Percentiles rank a stretch among this genome's conserved stretches.
Evolutionary conservation across 2,329 filamentous ascomycete genomes (phyloP).

Genomic region (Colletotrichum australisinense): DNA sequence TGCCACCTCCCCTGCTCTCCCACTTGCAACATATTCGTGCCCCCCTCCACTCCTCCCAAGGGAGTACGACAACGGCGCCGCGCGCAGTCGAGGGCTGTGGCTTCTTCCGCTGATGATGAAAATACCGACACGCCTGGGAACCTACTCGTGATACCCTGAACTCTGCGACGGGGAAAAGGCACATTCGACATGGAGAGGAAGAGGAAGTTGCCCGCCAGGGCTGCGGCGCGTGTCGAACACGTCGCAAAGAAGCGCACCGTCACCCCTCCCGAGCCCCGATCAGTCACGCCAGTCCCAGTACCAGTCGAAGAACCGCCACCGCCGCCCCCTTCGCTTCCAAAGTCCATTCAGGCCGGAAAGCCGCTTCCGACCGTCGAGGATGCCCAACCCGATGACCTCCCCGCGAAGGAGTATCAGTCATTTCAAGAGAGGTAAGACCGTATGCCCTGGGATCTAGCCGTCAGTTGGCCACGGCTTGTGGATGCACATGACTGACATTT

Average conservation of each 20-base stretch:
- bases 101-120: constrained; percentile 30
- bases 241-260: constrained; percentile 69
- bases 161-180: constrained; percentile 23
- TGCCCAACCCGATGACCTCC: constrained; percentile 72
- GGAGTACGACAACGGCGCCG: background rate
- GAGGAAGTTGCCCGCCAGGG: constrained; percentile 72
- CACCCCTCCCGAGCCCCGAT: constrained; percentile 63
- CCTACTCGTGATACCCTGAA: constrained; percentile 30
- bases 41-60: background rate
- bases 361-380: constrained; percentile 78
- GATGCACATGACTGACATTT: constrained; percentile 15
- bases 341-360: constrained; percentile 71
- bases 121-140: constrained; percentile 30
- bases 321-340: constrained; percentile 64
- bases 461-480: background rate
- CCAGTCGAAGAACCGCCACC: constrained; percentile 50
- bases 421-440: constrained; percentile 74
- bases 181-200: constrained; percentile 68
- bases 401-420: constrained; percentile 76
- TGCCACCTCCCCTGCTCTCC: background rate
- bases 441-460: background rate
- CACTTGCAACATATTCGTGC: background rate
- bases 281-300: constrained; percentile 57
- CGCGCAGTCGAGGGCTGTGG: constrained; percentile 30
- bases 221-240: constrained; percentile 70